phyloP scores from a whole-genome alignment of 176 grass and related monocot genomes.

The Lolium perenne region DNA sequence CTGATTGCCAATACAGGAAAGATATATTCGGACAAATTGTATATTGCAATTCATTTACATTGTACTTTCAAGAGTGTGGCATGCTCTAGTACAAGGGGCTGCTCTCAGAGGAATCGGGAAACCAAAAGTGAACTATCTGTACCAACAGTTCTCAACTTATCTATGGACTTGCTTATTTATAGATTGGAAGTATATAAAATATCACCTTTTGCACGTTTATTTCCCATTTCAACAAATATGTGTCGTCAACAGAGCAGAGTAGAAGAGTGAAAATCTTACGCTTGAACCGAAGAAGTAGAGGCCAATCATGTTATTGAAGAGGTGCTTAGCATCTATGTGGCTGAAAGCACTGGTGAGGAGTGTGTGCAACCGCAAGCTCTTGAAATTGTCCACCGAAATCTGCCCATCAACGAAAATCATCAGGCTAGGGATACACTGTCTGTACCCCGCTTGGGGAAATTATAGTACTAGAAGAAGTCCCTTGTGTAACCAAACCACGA shows the following conservation, averaged over 20 bases:
- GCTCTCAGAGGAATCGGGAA: background rate
- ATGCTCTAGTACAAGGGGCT: background rate
- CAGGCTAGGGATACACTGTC: background rate
- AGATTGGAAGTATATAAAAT: background rate
- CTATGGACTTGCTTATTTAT: background rate
- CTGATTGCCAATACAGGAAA: background rate
- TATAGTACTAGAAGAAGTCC: background rate
- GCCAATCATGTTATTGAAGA: constrained; percentile 74
- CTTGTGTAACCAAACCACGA: background rate
- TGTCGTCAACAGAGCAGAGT: background rate
- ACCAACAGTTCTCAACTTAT: background rate
- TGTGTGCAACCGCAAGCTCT: constrained; percentile 69
- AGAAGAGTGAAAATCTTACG: constrained; percentile 49
- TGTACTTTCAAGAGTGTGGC: background rate
- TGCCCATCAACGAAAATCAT: constrained; percentile 46
- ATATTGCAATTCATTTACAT: background rate
- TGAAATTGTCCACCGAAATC: constrained; percentile 85
- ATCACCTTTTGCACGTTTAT: background rate
- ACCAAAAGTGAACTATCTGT: background rate
- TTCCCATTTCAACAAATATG: background rate
- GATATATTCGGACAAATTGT: background rate
- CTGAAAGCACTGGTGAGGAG: constrained; percentile 88
- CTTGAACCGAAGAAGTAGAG: constrained; percentile 81
- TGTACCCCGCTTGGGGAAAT: background rate
- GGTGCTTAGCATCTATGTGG: constrained; percentile 55